Percentiles rank a stretch among this genome's conserved stretches.
These are phyloP conservation scores for Colletotrichum salicis DNA, from an alignment of 2,329 filamentous ascomycete genomes.

Conservation along the genomic window DNA sequence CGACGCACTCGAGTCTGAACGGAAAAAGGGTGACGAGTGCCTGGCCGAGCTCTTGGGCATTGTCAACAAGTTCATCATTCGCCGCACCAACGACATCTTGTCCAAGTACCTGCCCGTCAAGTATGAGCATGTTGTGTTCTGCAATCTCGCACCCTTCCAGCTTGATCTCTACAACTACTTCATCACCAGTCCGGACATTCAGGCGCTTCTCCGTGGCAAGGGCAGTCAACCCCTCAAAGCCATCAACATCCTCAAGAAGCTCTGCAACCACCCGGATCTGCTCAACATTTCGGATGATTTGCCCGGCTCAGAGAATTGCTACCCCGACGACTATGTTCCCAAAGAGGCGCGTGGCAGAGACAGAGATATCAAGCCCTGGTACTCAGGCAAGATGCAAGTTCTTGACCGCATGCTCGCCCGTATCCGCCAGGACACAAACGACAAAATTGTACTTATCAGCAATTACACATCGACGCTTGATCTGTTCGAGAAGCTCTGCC, in stretches of 20 bases:
- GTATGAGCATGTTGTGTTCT: conserved; percentile 99
- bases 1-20: conserved; percentile 83
- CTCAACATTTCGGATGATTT: conserved; percentile 85
- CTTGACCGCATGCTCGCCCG: conserved; percentile 97
- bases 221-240: conserved; percentile 96
- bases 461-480: conserved; percentile 98
- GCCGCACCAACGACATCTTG: conserved; percentile 95
- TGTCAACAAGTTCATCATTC: conserved; percentile 99
- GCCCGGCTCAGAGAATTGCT: conserved; percentile 84
- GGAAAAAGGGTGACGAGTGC: conserved; percentile 84
- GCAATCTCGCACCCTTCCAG: conserved; percentile 93
- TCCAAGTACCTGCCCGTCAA: conserved; percentile 98
- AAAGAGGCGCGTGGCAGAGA: conserved; percentile 90
- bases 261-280: conserved; percentile 97
- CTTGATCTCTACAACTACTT: conserved; percentile 96
- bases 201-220: conserved; percentile 89
- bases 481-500: conserved; percentile 91
- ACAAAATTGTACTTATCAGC: conserved; percentile 98
- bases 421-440: conserved; percentile 94
- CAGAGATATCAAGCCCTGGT: conserved; percentile 92
- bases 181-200: conserved; percentile 94
- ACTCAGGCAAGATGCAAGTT: conserved; percentile 98
- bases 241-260: conserved; percentile 95
- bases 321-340: conserved; percentile 87
- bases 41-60: conserved; percentile 81